Conservation (phyloP, 192 early-diverging fungal genomes). For the Coemansia sp. region DNA sequence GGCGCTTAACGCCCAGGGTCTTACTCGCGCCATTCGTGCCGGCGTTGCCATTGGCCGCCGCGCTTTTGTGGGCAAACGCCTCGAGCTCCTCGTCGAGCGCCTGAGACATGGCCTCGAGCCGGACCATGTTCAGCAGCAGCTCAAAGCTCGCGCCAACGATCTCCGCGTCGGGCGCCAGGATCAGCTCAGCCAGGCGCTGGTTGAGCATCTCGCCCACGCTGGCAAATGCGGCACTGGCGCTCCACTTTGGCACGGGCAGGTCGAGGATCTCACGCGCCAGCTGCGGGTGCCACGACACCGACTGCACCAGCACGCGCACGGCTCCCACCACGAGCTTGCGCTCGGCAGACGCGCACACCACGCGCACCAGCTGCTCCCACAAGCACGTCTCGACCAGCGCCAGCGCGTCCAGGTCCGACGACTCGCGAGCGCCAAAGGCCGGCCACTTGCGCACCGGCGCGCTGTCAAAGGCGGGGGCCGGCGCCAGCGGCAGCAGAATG, state of each 20-base stretch:
- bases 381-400: constrained; percentile 48
- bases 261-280: constrained; percentile 48
- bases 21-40: neutral
- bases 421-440: constrained; percentile 25
- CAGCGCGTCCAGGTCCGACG: constrained; percentile 32
- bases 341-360: constrained; percentile 36
- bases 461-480: constrained; percentile 33
- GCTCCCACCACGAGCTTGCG: constrained; percentile 47
- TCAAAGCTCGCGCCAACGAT: constrained; percentile 40
- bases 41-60: neutral
- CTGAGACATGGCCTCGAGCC: constrained; percentile 46
- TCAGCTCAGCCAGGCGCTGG: constrained; percentile 34
- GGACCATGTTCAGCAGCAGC: constrained; percentile 53
- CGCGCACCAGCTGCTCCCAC: constrained; percentile 53
- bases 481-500: constrained; percentile 38
- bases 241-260: constrained; percentile 33
- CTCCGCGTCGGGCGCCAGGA: constrained; percentile 45
- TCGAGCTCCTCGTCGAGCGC: constrained; percentile 53
- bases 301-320: constrained; percentile 44
- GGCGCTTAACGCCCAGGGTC: constrained; percentile 13
- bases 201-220: constrained; percentile 40
- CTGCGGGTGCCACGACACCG: constrained; percentile 55
- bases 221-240: neutral
- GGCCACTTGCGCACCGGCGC: constrained; percentile 31
- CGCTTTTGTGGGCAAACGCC: constrained; percentile 14